Evolutionary conservation across 352 stramenopile genomes (phyloP).

Genomic region (Globisporangium solare): DNA sequence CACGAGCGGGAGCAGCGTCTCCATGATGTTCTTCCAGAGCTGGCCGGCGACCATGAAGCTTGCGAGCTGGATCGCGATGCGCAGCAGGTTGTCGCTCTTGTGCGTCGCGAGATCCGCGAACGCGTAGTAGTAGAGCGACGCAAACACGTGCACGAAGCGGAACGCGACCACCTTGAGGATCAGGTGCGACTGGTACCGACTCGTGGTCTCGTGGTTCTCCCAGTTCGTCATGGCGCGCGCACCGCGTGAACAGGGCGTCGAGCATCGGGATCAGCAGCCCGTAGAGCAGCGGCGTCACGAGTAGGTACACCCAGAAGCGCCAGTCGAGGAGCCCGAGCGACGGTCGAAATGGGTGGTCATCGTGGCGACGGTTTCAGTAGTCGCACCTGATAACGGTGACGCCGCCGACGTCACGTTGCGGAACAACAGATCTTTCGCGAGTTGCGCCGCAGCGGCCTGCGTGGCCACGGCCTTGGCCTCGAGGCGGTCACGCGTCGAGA

Average conservation of each 20-base stretch:
- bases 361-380: no score
- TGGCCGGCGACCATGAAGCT: conserved; percentile 93
- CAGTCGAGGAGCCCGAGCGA: conserved; percentile 56
- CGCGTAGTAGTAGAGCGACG: conserved; percentile 95
- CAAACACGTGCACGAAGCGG: conserved; percentile 96
- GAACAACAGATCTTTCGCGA: conserved; percentile 28
- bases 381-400: no score
- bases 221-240: conserved; percentile 92
- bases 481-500: conserved; percentile 76
- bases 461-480: conserved; percentile 44
- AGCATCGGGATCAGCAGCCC: conserved; percentile 80
- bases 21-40: conserved; percentile 92
- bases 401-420: no score
- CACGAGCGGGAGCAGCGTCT: conserved; percentile 82
- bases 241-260: conserved; percentile 74
- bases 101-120: conserved; percentile 40
- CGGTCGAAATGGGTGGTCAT: conserved; percentile 18
- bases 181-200: conserved; percentile 84
- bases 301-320: conserved; percentile 83
- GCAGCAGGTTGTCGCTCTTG: conserved; percentile 62
- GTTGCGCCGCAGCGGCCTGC: conserved; percentile 29
- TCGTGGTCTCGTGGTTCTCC: conserved; percentile 90
- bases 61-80: conserved; percentile 89
- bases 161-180: conserved; percentile 99
- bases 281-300: conserved; percentile 84